These are phyloP conservation scores for Pyrrhoderma noxium DNA, from an alignment of 1,284 basidiomycete species.

Conservation along the genomic window DNA sequence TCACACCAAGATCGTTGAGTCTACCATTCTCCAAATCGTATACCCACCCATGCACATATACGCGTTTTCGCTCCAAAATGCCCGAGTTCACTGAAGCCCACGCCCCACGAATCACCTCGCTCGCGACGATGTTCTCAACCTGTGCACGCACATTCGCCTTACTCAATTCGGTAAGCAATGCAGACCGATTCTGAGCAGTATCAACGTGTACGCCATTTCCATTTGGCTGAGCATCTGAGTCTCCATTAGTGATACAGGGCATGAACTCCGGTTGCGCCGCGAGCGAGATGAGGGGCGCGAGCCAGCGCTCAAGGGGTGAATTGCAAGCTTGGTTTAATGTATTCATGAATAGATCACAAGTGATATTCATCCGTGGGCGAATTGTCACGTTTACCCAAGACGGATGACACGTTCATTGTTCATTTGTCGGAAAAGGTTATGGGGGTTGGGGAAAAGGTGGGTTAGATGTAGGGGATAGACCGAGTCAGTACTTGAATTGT, in stretches of 20 bases:
- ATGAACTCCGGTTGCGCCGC: slow-evolving; percentile 44
- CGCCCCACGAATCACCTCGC: slow-evolving; percentile 57
- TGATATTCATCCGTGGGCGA: no score
- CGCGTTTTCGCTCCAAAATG: slow-evolving; percentile 32
- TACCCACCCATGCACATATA: slow-evolving; percentile 81
- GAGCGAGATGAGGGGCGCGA: slow-evolving; percentile 60
- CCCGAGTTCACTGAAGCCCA: slow-evolving; percentile 54
- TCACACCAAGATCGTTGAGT: slow-evolving; percentile 62
- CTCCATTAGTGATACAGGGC: no score
- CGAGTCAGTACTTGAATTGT: slow-evolving; percentile 1
- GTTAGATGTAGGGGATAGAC: background rate
- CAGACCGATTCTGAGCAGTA: slow-evolving; percentile 12
- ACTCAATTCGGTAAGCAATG: slow-evolving; percentile 50
- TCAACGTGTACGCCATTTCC: slow-evolving; percentile 26
- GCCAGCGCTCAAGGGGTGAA: slow-evolving; percentile 62
- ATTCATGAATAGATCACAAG: background rate
- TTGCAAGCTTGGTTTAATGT: slow-evolving; percentile 29
- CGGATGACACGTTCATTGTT: no score
- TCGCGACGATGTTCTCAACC: slow-evolving; percentile 64
- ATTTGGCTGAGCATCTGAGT: slow-evolving; percentile 23
- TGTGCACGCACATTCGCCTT: slow-evolving; percentile 73
- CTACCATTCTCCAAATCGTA: slow-evolving; percentile 69
- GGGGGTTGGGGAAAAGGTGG: background rate
- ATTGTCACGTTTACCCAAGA: no score
- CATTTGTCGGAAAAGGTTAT: background rate